A percentile compares a stretch with the other conserved stretches of the same genome.
These are phyloP conservation scores for Phytophthora nicotianae DNA, from an alignment of 352 stramenopile genomes.

Conservation along the genomic window DNA sequence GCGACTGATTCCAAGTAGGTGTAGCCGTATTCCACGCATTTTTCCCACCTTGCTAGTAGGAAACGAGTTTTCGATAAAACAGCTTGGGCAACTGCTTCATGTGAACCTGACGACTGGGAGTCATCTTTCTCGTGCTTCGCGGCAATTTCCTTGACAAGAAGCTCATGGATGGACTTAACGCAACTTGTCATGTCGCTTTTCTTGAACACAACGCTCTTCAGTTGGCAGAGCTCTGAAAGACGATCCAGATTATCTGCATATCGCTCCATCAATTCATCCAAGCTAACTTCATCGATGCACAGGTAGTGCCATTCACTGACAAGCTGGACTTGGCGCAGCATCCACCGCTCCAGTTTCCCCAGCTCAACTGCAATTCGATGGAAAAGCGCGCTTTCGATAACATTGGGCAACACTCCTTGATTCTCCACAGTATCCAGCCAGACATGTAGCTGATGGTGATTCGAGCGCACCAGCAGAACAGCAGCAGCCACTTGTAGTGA, in stretches of 20 bases:
- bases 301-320: constrained; percentile 70
- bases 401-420: neutral
- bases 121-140: constrained; percentile 3
- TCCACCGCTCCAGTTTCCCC: constrained; percentile 59
- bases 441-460: constrained; percentile 13
- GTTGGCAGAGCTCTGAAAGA: constrained; percentile 53
- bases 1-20: constrained; percentile 10
- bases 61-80: constrained; percentile 39
- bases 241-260: constrained; percentile 54
- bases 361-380: constrained; percentile 44
- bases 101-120: constrained; percentile 20
- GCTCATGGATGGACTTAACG: constrained; percentile 43
- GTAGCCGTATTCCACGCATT: constrained; percentile 16
- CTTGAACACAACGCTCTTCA: constrained; percentile 49
- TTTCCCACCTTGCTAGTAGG: constrained; percentile 36
- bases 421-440: constrained; percentile 16
- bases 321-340: constrained; percentile 68
- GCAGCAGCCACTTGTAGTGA: constrained; percentile 30
- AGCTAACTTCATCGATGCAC: constrained; percentile 39
- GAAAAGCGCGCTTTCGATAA: constrained; percentile 22
- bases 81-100: constrained; percentile 39
- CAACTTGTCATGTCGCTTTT: constrained; percentile 41
- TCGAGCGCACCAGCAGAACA: constrained; percentile 27
- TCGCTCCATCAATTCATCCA: constrained; percentile 59
- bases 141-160: constrained; percentile 32